Conservation (phyloP, 2,329 filamentous ascomycete species). For the Mollisiaceae sp. region DNA sequence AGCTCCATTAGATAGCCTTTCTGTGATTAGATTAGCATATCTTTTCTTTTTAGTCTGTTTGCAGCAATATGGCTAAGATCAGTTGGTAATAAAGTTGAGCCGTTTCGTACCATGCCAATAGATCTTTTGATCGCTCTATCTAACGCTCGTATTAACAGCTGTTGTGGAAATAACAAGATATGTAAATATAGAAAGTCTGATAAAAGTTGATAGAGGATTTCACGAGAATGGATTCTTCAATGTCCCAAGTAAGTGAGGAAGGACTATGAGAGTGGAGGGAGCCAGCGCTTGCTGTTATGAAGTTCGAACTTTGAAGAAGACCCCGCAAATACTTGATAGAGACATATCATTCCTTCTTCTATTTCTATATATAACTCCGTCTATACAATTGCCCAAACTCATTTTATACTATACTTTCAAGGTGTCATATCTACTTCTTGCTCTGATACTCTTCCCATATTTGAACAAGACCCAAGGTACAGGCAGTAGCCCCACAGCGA, state of each 20-base stretch:
- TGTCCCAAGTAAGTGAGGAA: too few species aligned
- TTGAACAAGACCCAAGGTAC: conserved; percentile 5
- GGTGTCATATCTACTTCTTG: conserved; percentile 27
- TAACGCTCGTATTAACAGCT: too few species aligned
- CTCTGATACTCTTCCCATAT: conserved; percentile 16
- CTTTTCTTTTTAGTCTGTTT: not conserved
- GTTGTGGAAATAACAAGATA: too few species aligned
- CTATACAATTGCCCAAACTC: not conserved
- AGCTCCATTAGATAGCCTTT: not conserved
- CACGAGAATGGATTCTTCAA: too few species aligned
- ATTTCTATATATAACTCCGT: not conserved
- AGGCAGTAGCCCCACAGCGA: not conserved
- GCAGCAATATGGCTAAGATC: not conserved
- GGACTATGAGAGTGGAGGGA: too few species aligned
- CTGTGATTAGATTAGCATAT: not conserved
- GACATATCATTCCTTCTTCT: not conserved
- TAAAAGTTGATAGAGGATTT: too few species aligned
- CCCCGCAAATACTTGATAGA: too few species aligned
- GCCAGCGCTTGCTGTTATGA: too few species aligned
- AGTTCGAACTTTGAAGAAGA: too few species aligned
- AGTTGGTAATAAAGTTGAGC: not conserved
- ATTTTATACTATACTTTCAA: conserved; percentile 17
- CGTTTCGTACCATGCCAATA: not conserved
- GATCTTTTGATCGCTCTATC: too few species aligned
- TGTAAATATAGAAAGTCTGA: too few species aligned